Conservation (phyloP, 2,329 filamentous ascomycete genomes). For the Alternaria consortialis region DNA sequence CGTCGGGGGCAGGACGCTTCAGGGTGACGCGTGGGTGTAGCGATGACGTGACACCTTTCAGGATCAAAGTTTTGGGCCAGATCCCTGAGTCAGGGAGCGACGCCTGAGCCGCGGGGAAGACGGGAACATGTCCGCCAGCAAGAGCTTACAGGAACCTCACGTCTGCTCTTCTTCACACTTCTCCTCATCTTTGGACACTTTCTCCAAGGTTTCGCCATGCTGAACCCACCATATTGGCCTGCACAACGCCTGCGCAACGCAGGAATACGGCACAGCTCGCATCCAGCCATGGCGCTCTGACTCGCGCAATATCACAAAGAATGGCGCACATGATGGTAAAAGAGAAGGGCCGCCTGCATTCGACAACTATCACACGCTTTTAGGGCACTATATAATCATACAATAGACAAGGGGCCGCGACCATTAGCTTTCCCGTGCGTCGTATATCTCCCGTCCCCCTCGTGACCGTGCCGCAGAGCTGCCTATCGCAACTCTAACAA, state of each 20-base stretch:
- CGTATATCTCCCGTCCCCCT: constrained; percentile 18
- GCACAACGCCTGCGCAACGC: background rate
- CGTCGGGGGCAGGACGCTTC: constrained; percentile 4
- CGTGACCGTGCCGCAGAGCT: constrained; percentile 14
- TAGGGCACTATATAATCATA: constrained; percentile 50
- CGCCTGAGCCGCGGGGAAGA: constrained; percentile 25
- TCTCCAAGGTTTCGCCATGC: background rate
- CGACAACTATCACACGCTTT: constrained; percentile 36
- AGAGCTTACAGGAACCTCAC: constrained; percentile 47
- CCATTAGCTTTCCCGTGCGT: constrained; percentile 31
- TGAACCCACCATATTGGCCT: background rate
- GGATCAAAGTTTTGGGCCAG: constrained; percentile 23
- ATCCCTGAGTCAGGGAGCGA: constrained; percentile 9
- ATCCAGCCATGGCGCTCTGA: constrained; percentile 4
- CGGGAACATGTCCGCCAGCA: constrained; percentile 20
- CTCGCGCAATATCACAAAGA: constrained; percentile 19
- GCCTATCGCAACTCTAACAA: constrained; percentile 11
- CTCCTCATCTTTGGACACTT: background rate
- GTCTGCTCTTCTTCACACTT: background rate
- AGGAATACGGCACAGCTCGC: constrained; percentile 6
- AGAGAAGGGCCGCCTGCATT: constrained; percentile 38
- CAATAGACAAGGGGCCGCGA: constrained; percentile 46
- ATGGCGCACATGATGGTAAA: constrained; percentile 12
- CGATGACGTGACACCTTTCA: constrained; percentile 34
- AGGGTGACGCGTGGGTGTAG: constrained; percentile 8